Evolutionary conservation across 179 eudicot species (phyloP).

Genomic region (Monotropa hypopitys): DNA sequence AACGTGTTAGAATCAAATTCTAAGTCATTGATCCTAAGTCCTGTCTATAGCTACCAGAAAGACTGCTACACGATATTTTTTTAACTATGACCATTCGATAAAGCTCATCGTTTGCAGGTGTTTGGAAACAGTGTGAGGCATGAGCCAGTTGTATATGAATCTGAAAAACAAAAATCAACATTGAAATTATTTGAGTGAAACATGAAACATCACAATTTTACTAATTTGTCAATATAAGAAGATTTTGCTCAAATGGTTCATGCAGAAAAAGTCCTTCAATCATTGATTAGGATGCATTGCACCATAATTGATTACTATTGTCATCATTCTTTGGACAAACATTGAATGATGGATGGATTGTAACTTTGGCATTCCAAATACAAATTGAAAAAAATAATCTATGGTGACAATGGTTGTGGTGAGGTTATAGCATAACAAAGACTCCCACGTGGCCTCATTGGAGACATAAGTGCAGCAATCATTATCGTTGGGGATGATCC

Average conservation of each 20-base stretch:
- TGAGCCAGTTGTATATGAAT: constrained; percentile 62
- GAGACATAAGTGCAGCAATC: not conserved
- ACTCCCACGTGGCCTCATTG: not conserved
- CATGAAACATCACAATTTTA: not conserved
- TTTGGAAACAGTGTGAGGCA: constrained; percentile 59
- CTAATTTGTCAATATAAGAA: not conserved
- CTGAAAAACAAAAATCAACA: constrained; percentile 22
- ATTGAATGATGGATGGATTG: not conserved
- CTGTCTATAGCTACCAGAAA: too few relatives aligned
- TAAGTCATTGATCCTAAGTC: too few relatives aligned
- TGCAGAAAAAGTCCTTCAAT: not conserved
- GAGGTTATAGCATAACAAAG: not conserved
- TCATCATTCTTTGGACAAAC: not conserved
- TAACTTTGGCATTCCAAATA: not conserved
- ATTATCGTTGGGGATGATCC: not conserved
- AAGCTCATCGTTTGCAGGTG: constrained; percentile 54
- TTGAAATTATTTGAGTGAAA: not conserved
- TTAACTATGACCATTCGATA: not conserved
- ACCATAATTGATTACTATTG: not conserved
- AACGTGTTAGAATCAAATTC: too few relatives aligned
- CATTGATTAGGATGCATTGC: not conserved
- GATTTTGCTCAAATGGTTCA: not conserved
- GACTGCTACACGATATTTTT: too few relatives aligned
- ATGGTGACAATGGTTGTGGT: not conserved
- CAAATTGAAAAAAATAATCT: too few relatives aligned